Conservation (phyloP, 192 early-diverging fungal genomes). For the Mortierella antarctica region DNA sequence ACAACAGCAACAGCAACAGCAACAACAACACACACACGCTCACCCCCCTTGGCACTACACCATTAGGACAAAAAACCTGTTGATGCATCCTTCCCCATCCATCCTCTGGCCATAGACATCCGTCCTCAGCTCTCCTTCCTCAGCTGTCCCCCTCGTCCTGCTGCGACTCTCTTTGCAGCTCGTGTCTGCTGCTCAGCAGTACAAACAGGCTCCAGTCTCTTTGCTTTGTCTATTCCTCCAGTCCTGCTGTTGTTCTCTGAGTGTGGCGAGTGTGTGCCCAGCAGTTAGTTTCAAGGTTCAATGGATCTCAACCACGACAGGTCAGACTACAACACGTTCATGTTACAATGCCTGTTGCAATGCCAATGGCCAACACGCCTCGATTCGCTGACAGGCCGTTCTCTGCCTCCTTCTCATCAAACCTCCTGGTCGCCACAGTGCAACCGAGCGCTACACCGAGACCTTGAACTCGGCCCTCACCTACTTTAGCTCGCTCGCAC, state of each 20-base stretch:
- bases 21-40: no score
- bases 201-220: no score
- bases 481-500: slow-evolving; percentile 48
- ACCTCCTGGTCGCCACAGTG: slow-evolving; percentile 2
- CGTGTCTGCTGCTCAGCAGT: not conserved
- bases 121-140: no score
- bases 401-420: not conserved
- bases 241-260: not conserved
- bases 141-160: no score
- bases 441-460: slow-evolving; percentile 49
- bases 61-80: no score
- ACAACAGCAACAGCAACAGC: no score
- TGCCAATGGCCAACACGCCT: not conserved
- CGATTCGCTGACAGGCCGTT: not conserved
- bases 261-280: not conserved
- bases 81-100: no score
- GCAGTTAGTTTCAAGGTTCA: not conserved
- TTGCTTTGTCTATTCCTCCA: not conserved
- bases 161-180: no score
- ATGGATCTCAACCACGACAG: slow-evolving; percentile 56
- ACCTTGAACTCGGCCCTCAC: slow-evolving; percentile 43
- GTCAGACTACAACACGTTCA: not conserved
- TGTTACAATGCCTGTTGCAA: not conserved
- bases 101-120: no score
- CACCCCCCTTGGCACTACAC: no score